These are phyloP conservation scores for Blumeria hordei DNA, from an alignment of 2,329 filamentous ascomycete species.

Conservation along the genomic window DNA sequence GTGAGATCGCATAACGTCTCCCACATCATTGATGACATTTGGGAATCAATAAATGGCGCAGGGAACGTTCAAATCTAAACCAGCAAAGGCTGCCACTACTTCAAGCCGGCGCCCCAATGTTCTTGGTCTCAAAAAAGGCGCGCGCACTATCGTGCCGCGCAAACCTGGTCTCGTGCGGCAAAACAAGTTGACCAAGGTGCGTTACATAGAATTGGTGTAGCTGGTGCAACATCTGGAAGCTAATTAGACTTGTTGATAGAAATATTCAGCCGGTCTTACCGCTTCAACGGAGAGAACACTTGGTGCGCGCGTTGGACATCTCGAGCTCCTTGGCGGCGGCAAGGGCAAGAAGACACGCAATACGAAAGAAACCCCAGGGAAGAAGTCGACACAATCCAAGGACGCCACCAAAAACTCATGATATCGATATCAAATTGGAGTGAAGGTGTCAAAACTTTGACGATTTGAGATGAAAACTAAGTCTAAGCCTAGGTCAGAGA, in stretches of 20 bases:
- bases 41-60: slow-evolving; percentile 11
- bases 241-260: slow-evolving; percentile 16
- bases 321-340: slow-evolving; percentile 39
- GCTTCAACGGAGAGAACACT: slow-evolving; percentile 42
- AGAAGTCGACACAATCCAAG: not conserved
- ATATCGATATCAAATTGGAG: too few species aligned
- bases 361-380: not conserved
- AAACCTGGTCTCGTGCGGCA: slow-evolving; percentile 34
- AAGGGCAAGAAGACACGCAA: slow-evolving; percentile 13
- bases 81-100: slow-evolving; percentile 10
- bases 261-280: slow-evolving; percentile 35
- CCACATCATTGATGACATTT: too few species aligned
- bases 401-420: too few species aligned
- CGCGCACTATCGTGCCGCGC: slow-evolving; percentile 40
- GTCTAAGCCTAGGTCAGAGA: too few species aligned
- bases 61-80: slow-evolving; percentile 14
- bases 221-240: too few species aligned
- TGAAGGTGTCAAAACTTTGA: too few species aligned
- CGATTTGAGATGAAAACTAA: too few species aligned
- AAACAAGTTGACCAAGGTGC: slow-evolving; percentile 36
- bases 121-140: slow-evolving; percentile 29
- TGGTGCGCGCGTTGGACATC: slow-evolving; percentile 41
- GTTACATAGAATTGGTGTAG: not conserved
- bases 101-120: slow-evolving; percentile 15
- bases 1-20: too few species aligned